phyloP scores from a whole-genome alignment of 2,329 filamentous ascomycete genomes.

The Phyllosticta citriasiana region DNA sequence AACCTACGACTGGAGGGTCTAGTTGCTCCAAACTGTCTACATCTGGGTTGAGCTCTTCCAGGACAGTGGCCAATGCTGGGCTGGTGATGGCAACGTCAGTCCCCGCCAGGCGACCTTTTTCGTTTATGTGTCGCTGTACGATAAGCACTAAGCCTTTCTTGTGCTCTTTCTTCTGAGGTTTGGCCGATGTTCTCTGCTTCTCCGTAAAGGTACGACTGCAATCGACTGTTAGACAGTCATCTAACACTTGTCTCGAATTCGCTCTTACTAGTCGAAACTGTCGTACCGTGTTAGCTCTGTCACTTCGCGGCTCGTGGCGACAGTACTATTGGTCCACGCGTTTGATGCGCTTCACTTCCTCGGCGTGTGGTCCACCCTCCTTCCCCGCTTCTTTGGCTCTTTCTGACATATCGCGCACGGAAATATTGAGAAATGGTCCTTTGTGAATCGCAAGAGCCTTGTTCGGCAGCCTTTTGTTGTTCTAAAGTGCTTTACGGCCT shows the following conservation, averaged over 20 bases:
- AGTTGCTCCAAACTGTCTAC: background rate
- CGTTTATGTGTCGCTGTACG: background rate
- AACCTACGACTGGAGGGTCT: background rate
- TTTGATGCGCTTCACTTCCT: background rate
- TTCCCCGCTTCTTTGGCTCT: background rate
- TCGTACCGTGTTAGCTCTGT: background rate
- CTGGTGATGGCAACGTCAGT: background rate
- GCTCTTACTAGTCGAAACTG: background rate
- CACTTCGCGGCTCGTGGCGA: background rate
- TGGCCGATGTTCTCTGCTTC: background rate
- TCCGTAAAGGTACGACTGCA: background rate
- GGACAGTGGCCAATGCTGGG: background rate
- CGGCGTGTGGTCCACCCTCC: background rate
- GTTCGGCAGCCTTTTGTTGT: too few relatives aligned
- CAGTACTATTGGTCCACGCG: constrained; percentile 1
- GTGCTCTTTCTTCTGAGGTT: background rate
- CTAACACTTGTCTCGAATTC: background rate
- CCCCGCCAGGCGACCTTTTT: background rate
- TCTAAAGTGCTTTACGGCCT: too few relatives aligned
- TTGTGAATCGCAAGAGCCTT: too few relatives aligned
- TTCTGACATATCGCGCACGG: too few relatives aligned
- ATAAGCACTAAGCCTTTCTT: background rate
- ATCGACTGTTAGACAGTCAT: background rate
- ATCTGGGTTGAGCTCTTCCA: background rate
- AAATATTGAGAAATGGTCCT: too few relatives aligned